Evolutionary conservation across 108 stramenopile species (phyloP).

Genomic region (Discostella pseudostelligera): DNA sequence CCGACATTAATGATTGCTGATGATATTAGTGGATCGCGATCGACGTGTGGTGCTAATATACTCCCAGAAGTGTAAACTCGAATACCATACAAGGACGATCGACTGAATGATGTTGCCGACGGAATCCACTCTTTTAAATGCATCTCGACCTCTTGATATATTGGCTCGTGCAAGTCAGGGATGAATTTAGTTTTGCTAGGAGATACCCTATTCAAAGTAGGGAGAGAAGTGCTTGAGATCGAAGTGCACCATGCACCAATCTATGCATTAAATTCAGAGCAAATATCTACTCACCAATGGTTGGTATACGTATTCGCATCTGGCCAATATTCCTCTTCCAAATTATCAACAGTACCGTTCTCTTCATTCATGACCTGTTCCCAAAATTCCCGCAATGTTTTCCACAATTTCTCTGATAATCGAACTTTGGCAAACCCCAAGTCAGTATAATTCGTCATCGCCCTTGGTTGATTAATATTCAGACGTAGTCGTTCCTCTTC

Average conservation of each 20-base stretch:
- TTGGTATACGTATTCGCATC: slow-evolving; percentile 52
- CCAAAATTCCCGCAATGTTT: slow-evolving; percentile 29
- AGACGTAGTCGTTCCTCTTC: slow-evolving; percentile 31
- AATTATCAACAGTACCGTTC: slow-evolving; percentile 11
- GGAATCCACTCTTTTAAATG: slow-evolving; percentile 59
- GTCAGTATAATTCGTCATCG: slow-evolving; percentile 37
- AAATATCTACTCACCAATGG: slow-evolving; percentile 42
- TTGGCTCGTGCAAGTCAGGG: slow-evolving; percentile 16
- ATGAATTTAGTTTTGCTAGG: slow-evolving; percentile 23
- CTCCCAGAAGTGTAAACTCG: slow-evolving; percentile 67
- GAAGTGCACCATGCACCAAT: slow-evolving; percentile 24
- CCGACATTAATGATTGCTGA: slow-evolving; percentile 87
- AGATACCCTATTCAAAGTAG: slow-evolving; percentile 1
- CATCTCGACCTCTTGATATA: slow-evolving; percentile 33
- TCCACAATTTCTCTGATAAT: slow-evolving; percentile 25
- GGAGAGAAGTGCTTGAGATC: slow-evolving; percentile 29
- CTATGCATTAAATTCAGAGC: slow-evolving; percentile 28
- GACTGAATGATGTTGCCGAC: slow-evolving; percentile 24
- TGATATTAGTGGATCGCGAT: slow-evolving; percentile 81
- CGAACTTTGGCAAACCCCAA: slow-evolving; percentile 35
- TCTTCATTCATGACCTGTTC: slow-evolving; percentile 10
- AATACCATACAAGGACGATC: slow-evolving; percentile 75
- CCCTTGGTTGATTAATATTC: slow-evolving; percentile 21
- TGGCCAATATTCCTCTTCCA: slow-evolving; percentile 41
- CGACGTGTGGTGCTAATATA: slow-evolving; percentile 82